A percentile compares a stretch with the other conserved stretches of the same genome.
Evolutionary conservation across 192 early-diverging fungal genomes (phyloP).

Genomic region (Lunasporangiospora selenospora): DNA sequence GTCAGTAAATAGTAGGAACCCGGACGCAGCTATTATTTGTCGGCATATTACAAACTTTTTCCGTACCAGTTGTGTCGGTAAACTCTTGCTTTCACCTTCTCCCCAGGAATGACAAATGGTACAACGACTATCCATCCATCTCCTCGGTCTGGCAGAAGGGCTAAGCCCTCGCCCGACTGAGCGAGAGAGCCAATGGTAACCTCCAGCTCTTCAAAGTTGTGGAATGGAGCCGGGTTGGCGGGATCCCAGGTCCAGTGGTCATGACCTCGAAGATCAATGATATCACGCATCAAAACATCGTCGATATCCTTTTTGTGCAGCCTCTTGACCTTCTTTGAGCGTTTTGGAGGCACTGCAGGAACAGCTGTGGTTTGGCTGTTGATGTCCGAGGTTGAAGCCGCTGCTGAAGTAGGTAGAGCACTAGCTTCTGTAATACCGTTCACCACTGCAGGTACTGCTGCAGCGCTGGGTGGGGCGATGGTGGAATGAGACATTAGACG

Average conservation of each 20-base stretch:
- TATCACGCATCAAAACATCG: conserved; percentile 45
- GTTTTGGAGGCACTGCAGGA: background rate
- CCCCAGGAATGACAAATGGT: conserved; percentile 37
- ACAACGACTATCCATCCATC: conserved; percentile 41
- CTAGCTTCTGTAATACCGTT: background rate
- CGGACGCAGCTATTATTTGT: too few species aligned
- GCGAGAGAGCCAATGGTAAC: conserved; percentile 40
- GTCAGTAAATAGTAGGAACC: too few species aligned
- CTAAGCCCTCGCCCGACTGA: conserved; percentile 42
- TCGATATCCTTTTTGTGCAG: conserved; percentile 46
- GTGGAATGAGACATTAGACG: background rate
- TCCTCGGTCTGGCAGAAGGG: conserved; percentile 37
- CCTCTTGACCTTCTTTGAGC: conserved; percentile 43
- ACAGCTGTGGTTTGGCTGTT: too few species aligned
- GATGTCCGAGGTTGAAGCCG: background rate
- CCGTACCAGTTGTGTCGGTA: conserved; percentile 47
- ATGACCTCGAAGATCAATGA: conserved; percentile 37
- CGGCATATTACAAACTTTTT: too few species aligned
- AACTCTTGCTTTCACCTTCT: conserved; percentile 43
- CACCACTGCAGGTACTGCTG: background rate
- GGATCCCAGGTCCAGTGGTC: conserved; percentile 43
- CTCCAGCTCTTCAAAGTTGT: conserved; percentile 46
- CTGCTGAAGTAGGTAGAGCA: background rate
- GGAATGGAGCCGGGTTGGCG: conserved; percentile 38
- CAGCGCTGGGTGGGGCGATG: background rate